Percentiles rank a stretch among this genome's conserved stretches.
phyloP scores from a whole-genome alignment of 2,329 filamentous ascomycete genomes.

The Ascochyta pisi region DNA sequence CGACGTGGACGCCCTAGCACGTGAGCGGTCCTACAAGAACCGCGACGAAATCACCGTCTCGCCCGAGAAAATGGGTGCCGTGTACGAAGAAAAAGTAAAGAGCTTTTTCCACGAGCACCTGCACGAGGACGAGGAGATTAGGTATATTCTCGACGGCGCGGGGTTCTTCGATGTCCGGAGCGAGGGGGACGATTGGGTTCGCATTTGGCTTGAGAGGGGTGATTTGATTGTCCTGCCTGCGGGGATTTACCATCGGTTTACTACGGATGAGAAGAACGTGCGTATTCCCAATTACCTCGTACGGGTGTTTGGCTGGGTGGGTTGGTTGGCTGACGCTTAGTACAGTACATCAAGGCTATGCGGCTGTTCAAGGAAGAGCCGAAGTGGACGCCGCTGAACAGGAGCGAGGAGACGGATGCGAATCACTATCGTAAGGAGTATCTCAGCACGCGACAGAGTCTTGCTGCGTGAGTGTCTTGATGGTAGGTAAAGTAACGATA shows the following conservation, averaged over 20 bases:
- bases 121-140: constrained; percentile 98
- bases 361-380: constrained; percentile 97
- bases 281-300: constrained; percentile 49
- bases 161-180: constrained; percentile 94
- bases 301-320: no score
- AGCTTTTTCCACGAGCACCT: constrained; percentile 94
- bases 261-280: constrained; percentile 89
- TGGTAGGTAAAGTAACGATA: background rate
- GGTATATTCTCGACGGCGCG: constrained; percentile 86
- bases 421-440: constrained; percentile 85
- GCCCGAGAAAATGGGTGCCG: constrained; percentile 80
- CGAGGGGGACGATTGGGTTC: constrained; percentile 84
- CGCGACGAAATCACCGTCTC: constrained; percentile 92
- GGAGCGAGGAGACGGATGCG: constrained; percentile 74
- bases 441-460: constrained; percentile 52
- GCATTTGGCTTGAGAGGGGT: constrained; percentile 81
- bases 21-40: constrained; percentile 85
- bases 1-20: constrained; percentile 76
- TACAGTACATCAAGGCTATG: constrained; percentile 92
- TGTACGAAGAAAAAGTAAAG: constrained; percentile 94
- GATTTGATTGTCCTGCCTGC: constrained; percentile 93
- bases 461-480: constrained; percentile 16
- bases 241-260: constrained; percentile 97
- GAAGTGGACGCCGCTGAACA: constrained; percentile 95
- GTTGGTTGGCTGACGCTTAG: background rate